Percentiles rank a stretch among this genome's conserved stretches.
Evolutionary conservation across 2,329 filamentous ascomycete genomes (phyloP).

Genomic region (Fusarium floridanum): DNA sequence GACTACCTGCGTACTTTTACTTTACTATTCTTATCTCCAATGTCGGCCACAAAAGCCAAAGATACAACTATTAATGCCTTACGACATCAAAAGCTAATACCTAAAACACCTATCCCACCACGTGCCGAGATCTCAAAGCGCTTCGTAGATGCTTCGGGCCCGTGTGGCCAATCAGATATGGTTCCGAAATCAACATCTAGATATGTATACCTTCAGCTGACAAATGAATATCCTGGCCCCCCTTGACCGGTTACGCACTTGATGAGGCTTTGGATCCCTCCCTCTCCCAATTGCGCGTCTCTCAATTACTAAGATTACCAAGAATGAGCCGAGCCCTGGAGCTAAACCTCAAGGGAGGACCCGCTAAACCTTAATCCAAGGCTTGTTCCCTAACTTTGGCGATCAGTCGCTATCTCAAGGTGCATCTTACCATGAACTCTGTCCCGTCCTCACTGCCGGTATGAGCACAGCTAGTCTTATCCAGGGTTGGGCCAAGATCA

Average conservation of each 20-base stretch:
- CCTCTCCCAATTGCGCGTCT: not conserved
- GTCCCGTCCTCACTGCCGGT: not conserved
- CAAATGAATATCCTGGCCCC: not conserved
- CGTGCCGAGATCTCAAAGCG: not conserved
- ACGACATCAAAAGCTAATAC: not conserved
- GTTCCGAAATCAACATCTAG: not conserved
- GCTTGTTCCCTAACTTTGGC: not conserved
- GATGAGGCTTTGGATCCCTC: not conserved
- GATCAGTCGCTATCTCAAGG: not conserved
- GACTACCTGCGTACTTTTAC: not conserved
- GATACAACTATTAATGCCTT: not conserved
- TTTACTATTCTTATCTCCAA: not conserved
- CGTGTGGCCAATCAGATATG: not conserved
- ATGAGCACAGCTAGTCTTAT: not conserved
- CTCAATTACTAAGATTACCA: not conserved
- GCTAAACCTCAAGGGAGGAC: not conserved
- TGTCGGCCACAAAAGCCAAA: not conserved
- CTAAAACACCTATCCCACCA: not conserved
- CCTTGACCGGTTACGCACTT: not conserved
- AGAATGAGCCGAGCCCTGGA: not conserved
- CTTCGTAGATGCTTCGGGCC: not conserved
- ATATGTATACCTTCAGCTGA: not conserved
- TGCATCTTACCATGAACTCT: not conserved
- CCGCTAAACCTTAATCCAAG: not conserved
- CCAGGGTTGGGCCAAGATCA: not conserved